These are phyloP conservation scores for Hansenula lynferdii DNA, from an alignment of 1,139 yeast species.

Conservation along the genomic window DNA sequence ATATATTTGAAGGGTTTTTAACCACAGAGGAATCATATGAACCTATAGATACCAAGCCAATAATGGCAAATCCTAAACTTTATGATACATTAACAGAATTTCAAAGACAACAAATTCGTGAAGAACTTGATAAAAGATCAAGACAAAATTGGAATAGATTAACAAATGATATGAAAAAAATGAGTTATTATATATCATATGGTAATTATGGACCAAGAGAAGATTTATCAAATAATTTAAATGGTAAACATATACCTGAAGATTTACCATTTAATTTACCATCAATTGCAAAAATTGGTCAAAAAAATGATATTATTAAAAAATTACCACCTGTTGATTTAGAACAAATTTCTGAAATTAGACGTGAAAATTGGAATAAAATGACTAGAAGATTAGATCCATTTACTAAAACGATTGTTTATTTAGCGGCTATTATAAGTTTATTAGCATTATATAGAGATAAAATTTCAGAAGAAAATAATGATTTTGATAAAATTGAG, in stretches of 20 bases:
- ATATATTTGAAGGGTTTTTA: constrained; percentile 24
- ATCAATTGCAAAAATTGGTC: constrained; percentile 21
- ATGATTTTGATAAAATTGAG: constrained; percentile 11
- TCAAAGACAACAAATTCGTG: constrained; percentile 55
- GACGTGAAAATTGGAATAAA: constrained; percentile 43
- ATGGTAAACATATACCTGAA: constrained; percentile 28
- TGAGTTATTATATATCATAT: constrained; percentile 54
- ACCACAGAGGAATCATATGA: constrained; percentile 34
- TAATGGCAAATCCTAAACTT: constrained; percentile 41
- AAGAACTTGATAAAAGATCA: constrained; percentile 46
- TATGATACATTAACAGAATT: constrained; percentile 43
- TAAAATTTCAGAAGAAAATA: constrained; percentile 23
- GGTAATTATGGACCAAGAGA: constrained; percentile 66
- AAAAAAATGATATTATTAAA: constrained; percentile 29
- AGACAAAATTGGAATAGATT: constrained; percentile 50
- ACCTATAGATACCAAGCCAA: constrained; percentile 45
- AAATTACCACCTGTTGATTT: constrained; percentile 39
- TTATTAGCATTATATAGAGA: constrained; percentile 27
- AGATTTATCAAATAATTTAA: constrained; percentile 42
- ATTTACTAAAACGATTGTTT: constrained; percentile 47
- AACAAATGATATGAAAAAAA: constrained; percentile 38
- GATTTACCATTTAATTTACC: constrained; percentile 50
- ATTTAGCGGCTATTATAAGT: constrained; percentile 31
- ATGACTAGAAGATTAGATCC: constrained; percentile 49
- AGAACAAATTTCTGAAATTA: constrained; percentile 38